phyloP scores from a whole-genome alignment of 2,329 filamentous ascomycete genomes.

The Paraphaeosphaeria sporulosa region DNA sequence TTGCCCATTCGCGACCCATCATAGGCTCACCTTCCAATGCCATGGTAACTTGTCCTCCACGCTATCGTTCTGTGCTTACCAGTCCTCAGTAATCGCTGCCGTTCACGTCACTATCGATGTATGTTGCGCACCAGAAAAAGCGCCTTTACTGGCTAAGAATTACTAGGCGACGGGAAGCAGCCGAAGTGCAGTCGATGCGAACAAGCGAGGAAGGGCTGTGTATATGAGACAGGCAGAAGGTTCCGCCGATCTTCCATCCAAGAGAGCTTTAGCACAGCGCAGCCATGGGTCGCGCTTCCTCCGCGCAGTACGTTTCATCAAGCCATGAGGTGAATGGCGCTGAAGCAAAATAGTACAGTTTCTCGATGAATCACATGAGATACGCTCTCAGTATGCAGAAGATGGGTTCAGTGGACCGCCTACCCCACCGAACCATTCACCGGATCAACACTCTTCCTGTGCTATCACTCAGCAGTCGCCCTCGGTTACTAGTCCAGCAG shows the following conservation, averaged over 20 bases:
- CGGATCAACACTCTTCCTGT: constrained; percentile 20
- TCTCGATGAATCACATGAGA: constrained; percentile 44
- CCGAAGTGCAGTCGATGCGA: constrained; percentile 44
- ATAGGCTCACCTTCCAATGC: constrained; percentile 33
- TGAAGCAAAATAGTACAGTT: constrained; percentile 44
- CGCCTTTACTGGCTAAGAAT: constrained; percentile 20
- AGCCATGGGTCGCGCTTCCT: constrained; percentile 47
- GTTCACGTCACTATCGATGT: constrained; percentile 49
- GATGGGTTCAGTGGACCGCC: constrained; percentile 24
- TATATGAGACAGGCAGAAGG: constrained; percentile 45
- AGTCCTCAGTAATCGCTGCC: constrained; percentile 45
- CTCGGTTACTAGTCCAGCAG: constrained; percentile 33
- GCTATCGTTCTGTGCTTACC: constrained; percentile 18
- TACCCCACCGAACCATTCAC: constrained; percentile 20
- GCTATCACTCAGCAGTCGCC: constrained; percentile 25
- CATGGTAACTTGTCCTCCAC: constrained; percentile 36
- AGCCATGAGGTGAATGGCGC: not conserved
- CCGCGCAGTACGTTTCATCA: constrained; percentile 34
- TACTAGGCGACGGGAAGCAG: constrained; percentile 44
- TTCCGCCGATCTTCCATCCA: constrained; percentile 47
- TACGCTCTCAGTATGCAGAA: constrained; percentile 40
- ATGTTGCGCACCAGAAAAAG: constrained; percentile 8
- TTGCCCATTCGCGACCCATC: constrained; percentile 16
- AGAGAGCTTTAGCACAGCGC: constrained; percentile 37
- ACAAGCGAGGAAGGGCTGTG: constrained; percentile 41